phyloP scores from a whole-genome alignment of 345 rosid species.

The Gynandropsis gynandra region DNA sequence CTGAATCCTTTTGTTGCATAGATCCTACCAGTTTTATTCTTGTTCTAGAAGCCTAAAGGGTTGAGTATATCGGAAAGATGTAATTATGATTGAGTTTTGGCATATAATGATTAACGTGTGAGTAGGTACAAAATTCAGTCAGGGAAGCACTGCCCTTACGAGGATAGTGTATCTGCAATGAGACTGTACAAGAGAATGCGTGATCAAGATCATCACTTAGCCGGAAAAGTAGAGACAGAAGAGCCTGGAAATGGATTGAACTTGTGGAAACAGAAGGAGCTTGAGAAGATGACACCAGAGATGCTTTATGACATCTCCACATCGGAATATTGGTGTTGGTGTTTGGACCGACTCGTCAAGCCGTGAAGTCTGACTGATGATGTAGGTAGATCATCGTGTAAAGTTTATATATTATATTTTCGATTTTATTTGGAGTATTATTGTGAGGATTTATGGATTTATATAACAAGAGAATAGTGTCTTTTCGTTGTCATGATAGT shows the following conservation, averaged over 20 bases:
- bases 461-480: too few species aligned
- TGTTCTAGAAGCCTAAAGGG: background rate
- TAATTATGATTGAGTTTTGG: too few species aligned
- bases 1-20: slow-evolving; percentile 2
- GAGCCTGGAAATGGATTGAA: slow-evolving; percentile 23
- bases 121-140: slow-evolving; percentile 55
- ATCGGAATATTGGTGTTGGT: slow-evolving; percentile 61
- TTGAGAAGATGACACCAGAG: slow-evolving; percentile 50
- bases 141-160: slow-evolving; percentile 52
- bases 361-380: slow-evolving; percentile 20
- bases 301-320: slow-evolving; percentile 48
- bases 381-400: too few species aligned
- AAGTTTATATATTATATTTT: too few species aligned
- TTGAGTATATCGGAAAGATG: too few species aligned
- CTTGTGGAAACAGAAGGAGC: slow-evolving; percentile 39
- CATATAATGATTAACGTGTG: slow-evolving; percentile 2
- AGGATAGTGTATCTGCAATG: slow-evolving; percentile 64
- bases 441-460: too few species aligned
- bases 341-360: slow-evolving; percentile 34
- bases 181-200: slow-evolving; percentile 68
- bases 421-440: too few species aligned
- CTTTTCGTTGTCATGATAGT: too few species aligned
- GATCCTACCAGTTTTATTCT: background rate
- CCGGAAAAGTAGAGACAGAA: slow-evolving; percentile 15
- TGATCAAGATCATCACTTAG: slow-evolving; percentile 34